Evolutionary conservation across 495 filamentous ascomycete genomes (phyloP).

Genomic region (Hypoxylon fragiforme): DNA sequence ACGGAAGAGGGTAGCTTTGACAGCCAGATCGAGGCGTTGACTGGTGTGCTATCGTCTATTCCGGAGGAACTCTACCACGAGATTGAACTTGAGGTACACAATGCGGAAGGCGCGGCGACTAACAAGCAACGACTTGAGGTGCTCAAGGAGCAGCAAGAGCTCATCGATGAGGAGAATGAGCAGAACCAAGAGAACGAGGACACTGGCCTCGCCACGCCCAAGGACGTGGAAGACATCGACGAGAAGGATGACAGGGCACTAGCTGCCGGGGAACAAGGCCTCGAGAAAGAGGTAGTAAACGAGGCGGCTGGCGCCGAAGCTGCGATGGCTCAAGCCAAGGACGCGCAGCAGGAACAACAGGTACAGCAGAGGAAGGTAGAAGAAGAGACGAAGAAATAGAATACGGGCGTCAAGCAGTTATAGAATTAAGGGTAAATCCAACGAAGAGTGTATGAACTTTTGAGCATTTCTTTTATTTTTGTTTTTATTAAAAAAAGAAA

Average conservation of each 20-base stretch:
- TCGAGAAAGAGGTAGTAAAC: slow-evolving; percentile 46
- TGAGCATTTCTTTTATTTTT: no score
- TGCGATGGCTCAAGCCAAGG: slow-evolving; percentile 38
- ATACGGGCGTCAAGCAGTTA: neutral
- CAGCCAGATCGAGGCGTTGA: slow-evolving; percentile 90
- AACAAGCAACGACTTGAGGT: slow-evolving; percentile 99
- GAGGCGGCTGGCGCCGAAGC: slow-evolving; percentile 51
- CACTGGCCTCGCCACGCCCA: slow-evolving; percentile 69
- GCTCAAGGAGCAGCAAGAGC: slow-evolving; percentile 95
- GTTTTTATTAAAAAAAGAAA: no score
- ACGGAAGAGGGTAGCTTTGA: slow-evolving; percentile 71
- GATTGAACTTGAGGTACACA: slow-evolving; percentile 98
- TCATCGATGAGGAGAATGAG: slow-evolving; percentile 96
- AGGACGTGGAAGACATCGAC: slow-evolving; percentile 86
- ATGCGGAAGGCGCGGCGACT: slow-evolving; percentile 93
- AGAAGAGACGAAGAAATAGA: slow-evolving; percentile 26
- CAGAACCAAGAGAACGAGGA: slow-evolving; percentile 77
- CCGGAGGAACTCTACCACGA: slow-evolving; percentile 99
- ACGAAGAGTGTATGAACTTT: slow-evolving; percentile 12
- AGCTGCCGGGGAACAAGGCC: slow-evolving; percentile 41
- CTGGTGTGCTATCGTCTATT: slow-evolving; percentile 88
- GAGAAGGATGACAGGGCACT: slow-evolving; percentile 55
- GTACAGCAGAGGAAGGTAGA: slow-evolving; percentile 23
- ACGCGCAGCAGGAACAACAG: slow-evolving; percentile 19
- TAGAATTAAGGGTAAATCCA: neutral